phyloP scores from a whole-genome alignment of 2,329 filamentous ascomycete species.

The Aureobasidium mangrovei region DNA sequence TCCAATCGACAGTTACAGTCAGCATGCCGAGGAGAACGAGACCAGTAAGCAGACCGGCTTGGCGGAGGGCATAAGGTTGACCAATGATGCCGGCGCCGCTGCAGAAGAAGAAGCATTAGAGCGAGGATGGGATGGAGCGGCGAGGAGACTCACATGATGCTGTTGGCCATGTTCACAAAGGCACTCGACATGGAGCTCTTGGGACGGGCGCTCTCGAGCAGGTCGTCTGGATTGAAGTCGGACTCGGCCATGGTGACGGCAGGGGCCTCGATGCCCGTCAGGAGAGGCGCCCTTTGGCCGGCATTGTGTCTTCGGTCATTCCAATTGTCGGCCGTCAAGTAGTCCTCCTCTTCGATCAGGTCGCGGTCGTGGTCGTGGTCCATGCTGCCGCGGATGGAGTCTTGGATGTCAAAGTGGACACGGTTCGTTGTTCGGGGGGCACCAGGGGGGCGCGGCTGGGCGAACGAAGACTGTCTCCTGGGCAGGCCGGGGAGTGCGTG shows the following conservation, averaged over 20 bases:
- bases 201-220: constrained; percentile 57
- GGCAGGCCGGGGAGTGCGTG: constrained; percentile 11
- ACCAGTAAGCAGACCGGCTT: constrained; percentile 79
- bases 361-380: constrained; percentile 21
- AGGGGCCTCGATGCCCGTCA: constrained; percentile 77
- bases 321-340: constrained; percentile 31
- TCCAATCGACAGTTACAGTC: constrained; percentile 90
- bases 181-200: constrained; percentile 79
- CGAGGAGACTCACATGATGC: constrained; percentile 59
- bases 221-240: constrained; percentile 49
- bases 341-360: constrained; percentile 54
- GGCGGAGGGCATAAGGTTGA: constrained; percentile 91
- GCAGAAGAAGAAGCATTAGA: not conserved
- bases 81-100: constrained; percentile 58
- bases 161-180: constrained; percentile 99
- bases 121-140: not conserved
- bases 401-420: constrained; percentile 60
- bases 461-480: constrained; percentile 34
- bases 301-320: constrained; percentile 34
- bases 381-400: constrained; percentile 17
- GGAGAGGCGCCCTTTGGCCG: constrained; percentile 55
- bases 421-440: constrained; percentile 59
- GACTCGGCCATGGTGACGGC: constrained; percentile 61
- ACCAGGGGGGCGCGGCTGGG: constrained; percentile 37
- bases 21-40: constrained; percentile 67